These are phyloP conservation scores for Penicillium silybi DNA, from an alignment of 495 filamentous ascomycete genomes.

Conservation along the genomic window DNA sequence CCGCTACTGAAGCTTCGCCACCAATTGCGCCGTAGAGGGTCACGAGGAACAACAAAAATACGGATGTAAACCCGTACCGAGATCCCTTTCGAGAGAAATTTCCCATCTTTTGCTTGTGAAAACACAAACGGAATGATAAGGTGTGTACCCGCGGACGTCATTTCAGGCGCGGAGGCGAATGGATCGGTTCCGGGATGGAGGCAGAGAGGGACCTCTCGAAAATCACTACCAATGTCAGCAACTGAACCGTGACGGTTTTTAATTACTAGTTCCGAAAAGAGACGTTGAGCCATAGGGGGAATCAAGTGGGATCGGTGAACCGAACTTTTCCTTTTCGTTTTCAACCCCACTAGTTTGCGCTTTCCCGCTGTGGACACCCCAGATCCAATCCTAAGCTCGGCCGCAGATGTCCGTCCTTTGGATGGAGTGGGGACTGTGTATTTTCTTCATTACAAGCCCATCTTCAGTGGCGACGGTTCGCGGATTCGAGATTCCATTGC, in stretches of 20 bases:
- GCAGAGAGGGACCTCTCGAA: background rate
- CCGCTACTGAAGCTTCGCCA: background rate
- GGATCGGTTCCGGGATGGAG: conserved; percentile 8
- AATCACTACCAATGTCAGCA: conserved; percentile 15
- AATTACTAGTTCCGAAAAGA: background rate
- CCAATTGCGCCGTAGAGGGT: background rate
- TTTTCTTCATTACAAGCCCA: background rate
- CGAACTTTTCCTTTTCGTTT: background rate
- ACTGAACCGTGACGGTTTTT: conserved; percentile 6
- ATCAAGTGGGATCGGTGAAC: conserved; percentile 1
- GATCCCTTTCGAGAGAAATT: background rate
- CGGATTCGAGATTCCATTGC: background rate
- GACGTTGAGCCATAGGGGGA: background rate
- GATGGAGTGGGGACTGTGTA: conserved; percentile 1
- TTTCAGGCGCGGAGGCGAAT: conserved; percentile 7
- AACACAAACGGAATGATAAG: background rate
- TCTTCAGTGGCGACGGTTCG: background rate
- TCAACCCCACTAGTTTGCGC: conserved; percentile 26
- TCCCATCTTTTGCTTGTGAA: background rate
- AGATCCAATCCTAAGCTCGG: conserved; percentile 17
- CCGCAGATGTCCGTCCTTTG: conserved; percentile 8
- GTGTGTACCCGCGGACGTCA: conserved; percentile 8
- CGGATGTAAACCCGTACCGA: background rate
- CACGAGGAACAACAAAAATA: background rate
- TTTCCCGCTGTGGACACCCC: conserved; percentile 23